A percentile compares a stretch with the other conserved stretches of the same genome.
Evolutionary conservation across 768 basidiomycete species (phyloP).

Genomic region (Imleria badia): DNA sequence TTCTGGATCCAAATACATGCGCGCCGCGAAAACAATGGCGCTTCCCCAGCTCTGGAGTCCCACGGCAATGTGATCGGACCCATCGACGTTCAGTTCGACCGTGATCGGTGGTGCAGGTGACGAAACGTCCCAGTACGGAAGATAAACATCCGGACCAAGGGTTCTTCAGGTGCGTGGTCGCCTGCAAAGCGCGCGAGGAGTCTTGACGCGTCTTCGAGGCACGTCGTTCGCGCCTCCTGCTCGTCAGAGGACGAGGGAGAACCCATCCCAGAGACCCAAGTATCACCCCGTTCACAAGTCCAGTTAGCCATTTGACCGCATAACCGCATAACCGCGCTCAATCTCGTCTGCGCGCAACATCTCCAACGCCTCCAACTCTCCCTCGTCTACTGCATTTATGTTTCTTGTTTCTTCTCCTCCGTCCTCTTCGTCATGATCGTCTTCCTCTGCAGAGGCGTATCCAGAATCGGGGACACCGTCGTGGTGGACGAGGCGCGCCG

Average conservation of each 20-base stretch:
- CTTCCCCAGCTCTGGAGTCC: slow-evolving; percentile 87
- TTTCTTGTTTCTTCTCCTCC: slow-evolving; percentile 17
- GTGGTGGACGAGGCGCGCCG: slow-evolving; percentile 34
- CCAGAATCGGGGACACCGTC: slow-evolving; percentile 68
- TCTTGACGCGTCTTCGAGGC: slow-evolving; percentile 55
- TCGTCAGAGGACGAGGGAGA: slow-evolving; percentile 36
- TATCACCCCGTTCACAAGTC: slow-evolving; percentile 59
- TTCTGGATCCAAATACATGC: slow-evolving; percentile 51
- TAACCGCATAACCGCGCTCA: slow-evolving; percentile 64
- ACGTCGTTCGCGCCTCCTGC: slow-evolving; percentile 36
- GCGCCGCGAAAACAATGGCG: slow-evolving; percentile 66
- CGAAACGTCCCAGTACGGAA: slow-evolving; percentile 28
- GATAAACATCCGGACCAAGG: slow-evolving; percentile 52
- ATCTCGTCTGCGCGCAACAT: slow-evolving; percentile 59
- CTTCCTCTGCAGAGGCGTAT: slow-evolving; percentile 72
- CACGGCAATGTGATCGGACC: slow-evolving; percentile 72
- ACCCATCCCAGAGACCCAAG: slow-evolving; percentile 41
- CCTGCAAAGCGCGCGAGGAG: slow-evolving; percentile 55
- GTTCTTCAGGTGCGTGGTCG: slow-evolving; percentile 40
- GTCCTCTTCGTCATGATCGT: slow-evolving; percentile 42
- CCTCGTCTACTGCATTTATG: slow-evolving; percentile 1
- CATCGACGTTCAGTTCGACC: slow-evolving; percentile 61
- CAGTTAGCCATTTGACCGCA: slow-evolving; percentile 76
- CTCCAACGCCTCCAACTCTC: slow-evolving; percentile 37
- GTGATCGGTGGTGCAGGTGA: slow-evolving; percentile 25